Percentiles rank a stretch among this genome's conserved stretches.
phyloP scores from a whole-genome alignment of 108 stramenopile genomes.

The Conticribra guillardii region DNA sequence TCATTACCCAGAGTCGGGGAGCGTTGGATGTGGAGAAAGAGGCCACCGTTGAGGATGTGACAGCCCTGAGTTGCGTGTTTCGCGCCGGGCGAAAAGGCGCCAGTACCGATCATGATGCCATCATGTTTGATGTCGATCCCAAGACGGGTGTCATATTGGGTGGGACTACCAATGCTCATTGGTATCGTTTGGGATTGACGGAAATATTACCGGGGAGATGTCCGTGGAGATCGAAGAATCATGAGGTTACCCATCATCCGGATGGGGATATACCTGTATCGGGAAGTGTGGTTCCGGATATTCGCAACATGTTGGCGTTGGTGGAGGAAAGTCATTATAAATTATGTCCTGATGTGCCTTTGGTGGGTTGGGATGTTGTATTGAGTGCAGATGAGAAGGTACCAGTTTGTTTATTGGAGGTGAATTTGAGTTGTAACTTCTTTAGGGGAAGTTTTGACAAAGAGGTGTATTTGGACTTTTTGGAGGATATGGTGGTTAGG shows the following conservation, averaged over 20 bases:
- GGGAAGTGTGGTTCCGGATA: slow-evolving; percentile 74
- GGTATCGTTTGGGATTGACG: slow-evolving; percentile 90
- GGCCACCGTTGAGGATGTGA: slow-evolving; percentile 52
- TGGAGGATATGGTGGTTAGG: slow-evolving; percentile 62
- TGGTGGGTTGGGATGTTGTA: slow-evolving; percentile 90
- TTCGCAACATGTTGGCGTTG: slow-evolving; percentile 63
- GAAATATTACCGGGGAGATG: slow-evolving; percentile 65
- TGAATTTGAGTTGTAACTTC: slow-evolving; percentile 85
- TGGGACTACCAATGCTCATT: slow-evolving; percentile 98
- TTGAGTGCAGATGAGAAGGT: slow-evolving; percentile 67
- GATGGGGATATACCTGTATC: slow-evolving; percentile 80
- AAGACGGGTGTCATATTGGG: slow-evolving; percentile 77
- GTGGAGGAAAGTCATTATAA: slow-evolving; percentile 81
- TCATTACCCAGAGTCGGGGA: slow-evolving; percentile 91
- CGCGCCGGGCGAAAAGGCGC: slow-evolving; percentile 93
- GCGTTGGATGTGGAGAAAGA: slow-evolving; percentile 54
- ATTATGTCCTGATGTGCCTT: slow-evolving; percentile 81
- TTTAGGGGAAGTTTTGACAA: slow-evolving; percentile 86
- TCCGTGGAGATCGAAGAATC: slow-evolving; percentile 71
- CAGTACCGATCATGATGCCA: slow-evolving; percentile 93
- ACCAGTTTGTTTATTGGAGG: slow-evolving; percentile 84
- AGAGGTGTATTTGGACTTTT: slow-evolving; percentile 74
- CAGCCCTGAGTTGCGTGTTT: slow-evolving; percentile 93
- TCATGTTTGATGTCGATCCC: slow-evolving; percentile 96
- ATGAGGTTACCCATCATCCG: slow-evolving; percentile 72